Conservation (phyloP, 805 yeast species). For the Saccharomycopsis selenospora region DNA sequence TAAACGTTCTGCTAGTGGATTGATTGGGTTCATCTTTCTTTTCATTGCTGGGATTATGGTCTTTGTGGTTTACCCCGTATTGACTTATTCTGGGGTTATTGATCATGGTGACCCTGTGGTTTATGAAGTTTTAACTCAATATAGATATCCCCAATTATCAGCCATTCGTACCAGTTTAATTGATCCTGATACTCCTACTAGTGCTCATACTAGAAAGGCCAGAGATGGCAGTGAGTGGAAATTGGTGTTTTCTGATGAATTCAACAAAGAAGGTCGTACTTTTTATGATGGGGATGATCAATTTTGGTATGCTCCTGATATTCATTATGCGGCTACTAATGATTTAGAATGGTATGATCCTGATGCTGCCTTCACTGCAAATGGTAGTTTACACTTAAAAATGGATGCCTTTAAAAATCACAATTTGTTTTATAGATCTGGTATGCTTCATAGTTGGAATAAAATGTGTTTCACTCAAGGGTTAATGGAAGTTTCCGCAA, state of each 20-base stretch:
- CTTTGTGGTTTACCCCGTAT: constrained; percentile 73
- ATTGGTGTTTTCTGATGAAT: constrained; percentile 86
- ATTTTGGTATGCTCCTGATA: constrained; percentile 78
- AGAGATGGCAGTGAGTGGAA: constrained; percentile 61
- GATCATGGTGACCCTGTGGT: constrained; percentile 25
- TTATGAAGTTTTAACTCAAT: constrained; percentile 38
- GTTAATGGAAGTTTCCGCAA: constrained; percentile 63
- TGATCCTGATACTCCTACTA: constrained; percentile 57
- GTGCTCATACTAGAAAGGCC: constrained; percentile 43
- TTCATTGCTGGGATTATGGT: constrained; percentile 56
- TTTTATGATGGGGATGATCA: constrained; percentile 90
- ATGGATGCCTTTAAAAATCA: constrained; percentile 83
- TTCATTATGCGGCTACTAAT: constrained; percentile 78
- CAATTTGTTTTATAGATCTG: constrained; percentile 74
- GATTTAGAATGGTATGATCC: constrained; percentile 96
- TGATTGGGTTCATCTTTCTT: constrained; percentile 52
- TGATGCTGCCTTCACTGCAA: constrained; percentile 71
- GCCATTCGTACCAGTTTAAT: constrained; percentile 46
- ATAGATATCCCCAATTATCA: constrained; percentile 43
- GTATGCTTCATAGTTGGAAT: constrained; percentile 92
- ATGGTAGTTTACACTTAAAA: constrained; percentile 61
- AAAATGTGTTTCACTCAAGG: constrained; percentile 87
- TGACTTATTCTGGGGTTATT: constrained; percentile 72
- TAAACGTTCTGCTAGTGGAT: constrained; percentile 51
- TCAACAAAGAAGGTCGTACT: constrained; percentile 81